Conservation (phyloP, 1,284 basidiomycete genomes). For the Caloboletus firmus region DNA sequence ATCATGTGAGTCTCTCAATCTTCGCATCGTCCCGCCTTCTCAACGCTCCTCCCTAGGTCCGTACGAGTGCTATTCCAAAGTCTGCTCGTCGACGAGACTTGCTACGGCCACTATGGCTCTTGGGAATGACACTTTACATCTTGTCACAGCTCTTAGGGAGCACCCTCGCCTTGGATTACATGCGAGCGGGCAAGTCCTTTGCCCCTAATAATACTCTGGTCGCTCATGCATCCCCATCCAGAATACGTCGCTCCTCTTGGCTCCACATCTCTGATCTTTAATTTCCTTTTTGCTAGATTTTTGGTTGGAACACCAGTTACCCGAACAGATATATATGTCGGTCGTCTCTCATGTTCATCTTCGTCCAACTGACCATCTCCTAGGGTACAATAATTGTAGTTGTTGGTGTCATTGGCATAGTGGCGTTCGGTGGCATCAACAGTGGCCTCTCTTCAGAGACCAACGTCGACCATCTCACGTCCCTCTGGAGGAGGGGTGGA, state of each 20-base stretch:
- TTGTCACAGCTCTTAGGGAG: conserved; percentile 84
- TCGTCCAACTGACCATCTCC: conserved; percentile 2
- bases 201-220: not conserved
- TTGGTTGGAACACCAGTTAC: conserved; percentile 82
- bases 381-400: conserved; percentile 82
- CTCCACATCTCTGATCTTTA: conserved; percentile 83
- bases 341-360: not conserved
- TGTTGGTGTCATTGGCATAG: conserved; percentile 81
- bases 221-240: conserved; percentile 37
- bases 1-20: conserved; percentile 58
- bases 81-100: conserved; percentile 66
- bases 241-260: conserved; percentile 86
- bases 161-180: conserved; percentile 82
- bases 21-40: not conserved
- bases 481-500: conserved; percentile 78
- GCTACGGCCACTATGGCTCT: conserved; percentile 77
- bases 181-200: conserved; percentile 67
- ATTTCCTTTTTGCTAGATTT: conserved; percentile 83
- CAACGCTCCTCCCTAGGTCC: conserved; percentile 46
- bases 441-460: conserved; percentile 69
- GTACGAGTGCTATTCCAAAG: conserved; percentile 71
- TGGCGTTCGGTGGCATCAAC: conserved; percentile 83
- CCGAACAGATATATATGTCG: conserved; percentile 73
- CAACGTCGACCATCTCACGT: conserved; percentile 70
- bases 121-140: conserved; percentile 82